A percentile compares a stretch with the other conserved stretches of the same genome.
These are phyloP conservation scores for Ammopiptanthus mongolicus DNA, from an alignment of 306 rosid species.

Conservation along the genomic window DNA sequence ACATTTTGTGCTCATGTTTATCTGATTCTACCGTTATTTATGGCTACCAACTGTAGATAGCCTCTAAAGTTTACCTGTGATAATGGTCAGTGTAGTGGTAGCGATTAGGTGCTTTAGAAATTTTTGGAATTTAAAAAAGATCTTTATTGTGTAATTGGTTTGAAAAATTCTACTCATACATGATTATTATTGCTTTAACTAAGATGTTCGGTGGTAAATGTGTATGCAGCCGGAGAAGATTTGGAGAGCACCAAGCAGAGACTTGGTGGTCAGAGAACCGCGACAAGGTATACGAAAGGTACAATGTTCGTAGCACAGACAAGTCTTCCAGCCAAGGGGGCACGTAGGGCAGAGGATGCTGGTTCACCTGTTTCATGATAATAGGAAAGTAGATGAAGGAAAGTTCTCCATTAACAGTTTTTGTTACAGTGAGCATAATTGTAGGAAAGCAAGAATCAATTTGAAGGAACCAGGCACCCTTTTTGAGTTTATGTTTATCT, in stretches of 20 bases:
- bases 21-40: background rate
- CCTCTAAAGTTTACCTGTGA: background rate
- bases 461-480: slow-evolving; percentile 31
- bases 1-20: background rate
- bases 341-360: slow-evolving; percentile 50
- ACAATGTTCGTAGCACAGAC: slow-evolving; percentile 75
- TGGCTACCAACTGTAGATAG: background rate
- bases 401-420: slow-evolving; percentile 46
- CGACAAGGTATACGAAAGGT: slow-evolving; percentile 76
- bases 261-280: slow-evolving; percentile 99
- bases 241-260: slow-evolving; percentile 99
- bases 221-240: slow-evolving; percentile 87
- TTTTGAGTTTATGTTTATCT: slow-evolving; percentile 18
- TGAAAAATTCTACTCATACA: background rate
- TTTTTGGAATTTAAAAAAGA: background rate
- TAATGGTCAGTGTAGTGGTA: background rate
- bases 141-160: background rate
- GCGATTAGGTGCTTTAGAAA: background rate
- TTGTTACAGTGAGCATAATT: slow-evolving; percentile 39
- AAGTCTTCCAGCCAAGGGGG: slow-evolving; percentile 57
- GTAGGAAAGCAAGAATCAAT: slow-evolving; percentile 34
- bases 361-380: slow-evolving; percentile 57
- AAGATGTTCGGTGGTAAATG: slow-evolving; percentile 4
- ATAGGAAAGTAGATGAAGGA: slow-evolving; percentile 43
- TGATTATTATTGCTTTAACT: background rate